Evolutionary conservation across 2,329 filamentous ascomycete genomes (phyloP).

Genomic region (Emmonsiellopsis sp.): DNA sequence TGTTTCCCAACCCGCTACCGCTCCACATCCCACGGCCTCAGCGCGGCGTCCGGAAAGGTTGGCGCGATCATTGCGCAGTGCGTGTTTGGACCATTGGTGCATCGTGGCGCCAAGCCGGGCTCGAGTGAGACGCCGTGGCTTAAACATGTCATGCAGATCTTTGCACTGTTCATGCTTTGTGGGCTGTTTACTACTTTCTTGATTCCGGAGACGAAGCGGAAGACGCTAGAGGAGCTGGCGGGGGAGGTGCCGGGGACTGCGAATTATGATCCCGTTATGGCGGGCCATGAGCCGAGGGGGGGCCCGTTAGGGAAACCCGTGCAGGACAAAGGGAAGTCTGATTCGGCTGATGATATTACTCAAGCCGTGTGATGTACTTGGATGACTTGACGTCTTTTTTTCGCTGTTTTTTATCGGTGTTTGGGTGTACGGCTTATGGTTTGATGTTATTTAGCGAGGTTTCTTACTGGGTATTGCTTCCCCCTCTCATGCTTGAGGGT

Average conservation of each 20-base stretch:
- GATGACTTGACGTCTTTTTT: not conserved
- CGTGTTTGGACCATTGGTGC: conserved; percentile 54
- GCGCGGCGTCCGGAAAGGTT: conserved; percentile 57
- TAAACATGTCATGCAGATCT: conserved; percentile 66
- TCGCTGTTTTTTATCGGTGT: not conserved
- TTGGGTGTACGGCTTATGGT: not conserved
- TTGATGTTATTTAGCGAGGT: not conserved
- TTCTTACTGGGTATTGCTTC: not conserved
- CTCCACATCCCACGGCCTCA: conserved; percentile 56
- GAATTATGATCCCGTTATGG: not conserved
- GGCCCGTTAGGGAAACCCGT: not conserved
- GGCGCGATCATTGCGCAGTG: conserved; percentile 59
- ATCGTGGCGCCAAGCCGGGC: conserved; percentile 43
- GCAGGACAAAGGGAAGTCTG: not conserved
- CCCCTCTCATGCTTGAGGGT: not conserved
- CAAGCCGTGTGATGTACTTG: not conserved
- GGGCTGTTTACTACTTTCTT: conserved; percentile 60
- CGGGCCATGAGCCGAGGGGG: not conserved
- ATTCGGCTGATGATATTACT: not conserved
- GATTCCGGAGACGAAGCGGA: conserved; percentile 68
- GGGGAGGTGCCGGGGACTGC: not conserved
- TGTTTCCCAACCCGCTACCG: conserved; percentile 56
- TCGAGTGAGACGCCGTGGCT: conserved; percentile 55
- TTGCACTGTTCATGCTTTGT: conserved; percentile 69
- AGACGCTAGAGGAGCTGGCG: conserved; percentile 61